Conservation (phyloP, 2,329 filamentous ascomycete species). For the Albifimbria verrucaria region DNA sequence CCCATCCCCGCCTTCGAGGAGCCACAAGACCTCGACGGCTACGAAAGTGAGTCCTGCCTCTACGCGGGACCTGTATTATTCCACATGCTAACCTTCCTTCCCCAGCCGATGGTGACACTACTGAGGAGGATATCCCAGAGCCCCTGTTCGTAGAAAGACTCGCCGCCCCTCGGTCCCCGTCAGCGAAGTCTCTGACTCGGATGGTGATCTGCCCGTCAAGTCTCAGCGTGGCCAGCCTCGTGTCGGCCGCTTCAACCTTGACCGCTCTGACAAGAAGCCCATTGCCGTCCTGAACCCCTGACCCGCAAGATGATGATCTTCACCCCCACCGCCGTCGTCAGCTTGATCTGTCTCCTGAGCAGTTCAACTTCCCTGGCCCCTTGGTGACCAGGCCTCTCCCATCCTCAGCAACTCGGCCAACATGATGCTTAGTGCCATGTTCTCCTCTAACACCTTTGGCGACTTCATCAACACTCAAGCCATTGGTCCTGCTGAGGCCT, state of each 20-base stretch:
- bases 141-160: constrained; percentile 46
- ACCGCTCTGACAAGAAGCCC: constrained; percentile 52
- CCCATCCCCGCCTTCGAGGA: constrained; percentile 28
- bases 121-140: constrained; percentile 56
- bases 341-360: constrained; percentile 52
- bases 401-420: constrained; percentile 67
- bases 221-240: constrained; percentile 50
- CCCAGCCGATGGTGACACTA: constrained; percentile 59
- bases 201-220: constrained; percentile 44
- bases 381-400: constrained; percentile 43
- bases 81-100: constrained; percentile 33
- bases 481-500: constrained; percentile 72
- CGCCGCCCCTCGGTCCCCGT: constrained; percentile 34
- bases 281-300: constrained; percentile 55
- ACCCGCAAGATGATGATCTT: constrained; percentile 63
- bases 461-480: constrained; percentile 60
- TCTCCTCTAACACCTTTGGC: constrained; percentile 52
- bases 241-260: constrained; percentile 51
- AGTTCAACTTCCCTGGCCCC: constrained; percentile 48
- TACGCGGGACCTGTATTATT: constrained; percentile 8
- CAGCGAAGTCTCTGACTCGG: constrained; percentile 47
- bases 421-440: constrained; percentile 75
- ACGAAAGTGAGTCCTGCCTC: constrained; percentile 52
- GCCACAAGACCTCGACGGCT: constrained; percentile 49
- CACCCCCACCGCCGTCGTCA: constrained; percentile 49